phyloP scores from a whole-genome alignment of 1,284 basidiomycete species.

The Marasmius fiardii region DNA sequence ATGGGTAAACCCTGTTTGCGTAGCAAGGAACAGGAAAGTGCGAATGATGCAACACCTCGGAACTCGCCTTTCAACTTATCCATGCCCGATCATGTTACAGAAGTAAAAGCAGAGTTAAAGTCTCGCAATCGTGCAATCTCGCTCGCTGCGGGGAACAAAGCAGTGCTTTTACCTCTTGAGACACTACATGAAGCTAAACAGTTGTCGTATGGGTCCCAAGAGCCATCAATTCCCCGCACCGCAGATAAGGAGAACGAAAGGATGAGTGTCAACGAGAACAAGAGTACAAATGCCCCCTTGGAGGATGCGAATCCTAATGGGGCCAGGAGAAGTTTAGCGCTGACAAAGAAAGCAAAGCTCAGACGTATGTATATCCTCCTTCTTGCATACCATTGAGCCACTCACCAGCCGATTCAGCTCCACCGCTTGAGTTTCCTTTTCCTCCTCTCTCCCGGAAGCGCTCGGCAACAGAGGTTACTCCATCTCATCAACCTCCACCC shows the following conservation, averaged over 20 bases:
- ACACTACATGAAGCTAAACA: neutral
- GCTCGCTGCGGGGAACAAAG: neutral
- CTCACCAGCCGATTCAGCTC: constrained; percentile 19
- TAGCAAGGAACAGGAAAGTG: neutral
- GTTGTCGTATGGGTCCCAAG: neutral
- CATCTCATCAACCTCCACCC: constrained; percentile 17
- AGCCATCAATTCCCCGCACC: neutral
- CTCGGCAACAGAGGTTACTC: constrained; percentile 10
- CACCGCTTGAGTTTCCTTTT: constrained; percentile 24
- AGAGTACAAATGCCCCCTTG: constrained; percentile 40
- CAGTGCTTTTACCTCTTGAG: neutral
- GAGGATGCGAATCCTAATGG: constrained; percentile 32
- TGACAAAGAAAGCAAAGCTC: constrained; percentile 44
- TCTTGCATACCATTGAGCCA: constrained; percentile 11
- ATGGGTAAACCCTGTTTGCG: neutral
- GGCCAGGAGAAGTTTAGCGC: constrained; percentile 39
- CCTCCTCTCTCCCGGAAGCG: constrained; percentile 18
- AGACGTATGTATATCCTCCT: constrained; percentile 30
- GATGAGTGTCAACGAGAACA: constrained; percentile 30
- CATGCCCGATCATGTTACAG: too few relatives aligned
- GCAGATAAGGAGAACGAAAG: constrained; percentile 53
- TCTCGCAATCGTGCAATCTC: neutral
- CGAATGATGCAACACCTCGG: neutral
- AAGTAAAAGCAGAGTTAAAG: neutral
- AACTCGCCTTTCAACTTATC: neutral